Evolutionary conservation across 73 alveolate species (phyloP), one percentile per base, ranked within the genome.

Genomic region (Paramecium tetraurelia): DNA sequence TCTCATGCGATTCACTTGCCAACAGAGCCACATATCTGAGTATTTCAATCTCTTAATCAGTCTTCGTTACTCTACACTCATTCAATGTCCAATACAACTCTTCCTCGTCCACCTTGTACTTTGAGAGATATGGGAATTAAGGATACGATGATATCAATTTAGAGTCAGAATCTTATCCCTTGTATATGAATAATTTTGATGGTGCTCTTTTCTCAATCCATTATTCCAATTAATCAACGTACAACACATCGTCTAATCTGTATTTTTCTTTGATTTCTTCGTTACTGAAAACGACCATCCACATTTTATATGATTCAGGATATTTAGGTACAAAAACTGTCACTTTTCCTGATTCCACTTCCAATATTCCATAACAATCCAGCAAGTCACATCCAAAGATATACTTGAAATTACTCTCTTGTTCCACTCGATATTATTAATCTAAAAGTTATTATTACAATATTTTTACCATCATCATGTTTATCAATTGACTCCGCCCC

Each of bases 131-230:
- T 27, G 95, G 93, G 70, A 89, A 92, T 1, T 94, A 96, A 20
- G 98, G 97, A 38, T 95, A 80, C 11, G 93, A 77, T 27, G 94
- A 93, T 36, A 68, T 85, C 33, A 46, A 48, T 12, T 96, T 97
- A 22, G 99, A 96, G 76, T 97, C 99, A 8, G 97, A 57, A 89
- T 97, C 97, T 22, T 93, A 83, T 22, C 99, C 99, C 53, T 86
- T 44, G 72, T 95, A 95, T 16, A 94, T 93, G 75, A 92, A 96
- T 71, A 97, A 86, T 80, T 85, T 92, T 27, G 92, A 86, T 46
- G 99, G 99, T n/a, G 86, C 80, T 36, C 63, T 41, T 40, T 95
- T 95, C 20, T 86, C 69, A 10, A 95, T 77, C 86, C 92, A 97
- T 6, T 33, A 69, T 71, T 94, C 97, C 50, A 96, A 31, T 50